Evolutionary conservation across 345 rosid genomes (phyloP).

Genomic region (Schrenkiella parvula): DNA sequence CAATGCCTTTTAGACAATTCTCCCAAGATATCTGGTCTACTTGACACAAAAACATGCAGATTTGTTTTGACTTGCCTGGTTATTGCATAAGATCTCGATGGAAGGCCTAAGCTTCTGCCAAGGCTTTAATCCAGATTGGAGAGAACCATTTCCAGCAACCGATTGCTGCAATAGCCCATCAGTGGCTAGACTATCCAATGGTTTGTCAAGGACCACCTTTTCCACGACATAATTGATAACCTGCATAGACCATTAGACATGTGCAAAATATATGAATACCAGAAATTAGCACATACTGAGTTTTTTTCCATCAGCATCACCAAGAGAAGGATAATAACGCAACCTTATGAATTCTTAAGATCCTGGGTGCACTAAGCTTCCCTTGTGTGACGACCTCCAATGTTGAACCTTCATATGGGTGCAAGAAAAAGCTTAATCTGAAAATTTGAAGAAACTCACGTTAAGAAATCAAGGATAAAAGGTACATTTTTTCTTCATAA

Average conservation of each 20-base stretch:
- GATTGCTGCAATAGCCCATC: constrained; percentile 59
- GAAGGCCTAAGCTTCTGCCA: constrained; percentile 79
- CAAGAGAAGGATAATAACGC: constrained; percentile 17
- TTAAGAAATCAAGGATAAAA: neutral
- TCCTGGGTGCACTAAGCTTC: constrained; percentile 96
- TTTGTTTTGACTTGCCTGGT: constrained; percentile 60
- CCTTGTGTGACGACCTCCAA: constrained; percentile 87
- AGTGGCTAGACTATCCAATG: constrained; percentile 48
- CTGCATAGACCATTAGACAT: constrained; percentile 55
- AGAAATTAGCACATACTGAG: neutral
- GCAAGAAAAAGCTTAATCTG: constrained; percentile 98
- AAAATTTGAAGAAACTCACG: constrained; percentile 10
- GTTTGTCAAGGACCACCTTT: constrained; percentile 85
- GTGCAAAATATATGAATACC: neutral
- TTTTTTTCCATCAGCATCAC: too few species aligned
- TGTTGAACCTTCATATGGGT: constrained; percentile 83
- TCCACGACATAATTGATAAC: constrained; percentile 92
- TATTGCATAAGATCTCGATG: constrained; percentile 90
- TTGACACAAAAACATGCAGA: too few species aligned
- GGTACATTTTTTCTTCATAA: neutral
- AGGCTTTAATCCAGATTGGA: constrained; percentile 62
- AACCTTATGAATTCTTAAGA: constrained; percentile 95
- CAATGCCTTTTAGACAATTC: too few species aligned
- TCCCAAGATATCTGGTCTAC: too few species aligned
- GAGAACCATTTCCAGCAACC: constrained; percentile 58